A percentile compares a stretch with the other conserved stretches of the same genome.
Conservation (phyloP, 768 basidiomycete species). For the Leccinellum rugosiceps region DNA sequence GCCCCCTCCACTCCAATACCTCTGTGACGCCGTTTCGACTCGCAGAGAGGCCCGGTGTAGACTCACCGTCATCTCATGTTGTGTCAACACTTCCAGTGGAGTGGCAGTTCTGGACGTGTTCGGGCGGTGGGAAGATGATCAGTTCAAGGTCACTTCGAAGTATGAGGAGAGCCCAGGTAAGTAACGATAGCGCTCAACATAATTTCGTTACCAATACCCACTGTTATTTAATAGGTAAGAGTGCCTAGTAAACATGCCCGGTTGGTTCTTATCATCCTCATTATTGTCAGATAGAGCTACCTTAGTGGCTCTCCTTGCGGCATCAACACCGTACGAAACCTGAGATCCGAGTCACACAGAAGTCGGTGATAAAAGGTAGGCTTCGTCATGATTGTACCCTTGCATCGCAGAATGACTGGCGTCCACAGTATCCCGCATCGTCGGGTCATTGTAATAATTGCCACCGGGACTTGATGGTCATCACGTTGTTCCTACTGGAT, state of each 20-base stretch:
- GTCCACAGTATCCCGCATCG: neutral
- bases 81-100: neutral
- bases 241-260: too few species aligned
- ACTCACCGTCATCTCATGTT: neutral
- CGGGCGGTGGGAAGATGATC: neutral
- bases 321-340: neutral
- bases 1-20: neutral
- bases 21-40: neutral
- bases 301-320: neutral
- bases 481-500: too few species aligned
- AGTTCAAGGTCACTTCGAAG: too few species aligned
- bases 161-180: neutral
- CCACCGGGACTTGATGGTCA: too few species aligned
- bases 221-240: neutral
- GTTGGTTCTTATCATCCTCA: neutral
- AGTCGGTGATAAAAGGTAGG: neutral
- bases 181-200: neutral
- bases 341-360: neutral
- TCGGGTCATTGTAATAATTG: neutral
- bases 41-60: neutral
- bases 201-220: neutral
- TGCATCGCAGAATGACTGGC: neutral
- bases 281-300: too few species aligned
- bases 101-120: neutral
- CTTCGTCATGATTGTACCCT: neutral